Evolutionary conservation across 164 flowering plant genomes (phyloP).

Genomic region (grape (Vitis vinifera)): DNA sequence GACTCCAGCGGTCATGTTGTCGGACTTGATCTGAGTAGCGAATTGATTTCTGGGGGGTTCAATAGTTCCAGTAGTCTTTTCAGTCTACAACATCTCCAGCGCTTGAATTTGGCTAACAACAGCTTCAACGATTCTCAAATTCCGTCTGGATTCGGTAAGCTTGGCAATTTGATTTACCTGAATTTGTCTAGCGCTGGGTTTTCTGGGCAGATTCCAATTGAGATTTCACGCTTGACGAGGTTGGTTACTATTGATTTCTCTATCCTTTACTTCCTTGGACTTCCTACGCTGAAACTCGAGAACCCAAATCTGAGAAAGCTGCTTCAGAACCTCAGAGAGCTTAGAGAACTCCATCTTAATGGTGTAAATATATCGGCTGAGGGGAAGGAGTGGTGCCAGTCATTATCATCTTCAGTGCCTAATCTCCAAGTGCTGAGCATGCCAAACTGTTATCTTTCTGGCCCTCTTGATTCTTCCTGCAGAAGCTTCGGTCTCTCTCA

Average conservation of each 20-base stretch:
- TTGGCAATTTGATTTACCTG: constrained; percentile 26
- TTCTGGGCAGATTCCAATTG: constrained; percentile 12
- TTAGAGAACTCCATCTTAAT: no score
- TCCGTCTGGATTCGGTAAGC: background rate
- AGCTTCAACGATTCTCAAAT: background rate
- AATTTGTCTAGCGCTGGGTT: constrained; percentile 11
- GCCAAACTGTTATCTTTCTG: background rate
- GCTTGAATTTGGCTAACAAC: constrained; percentile 11
- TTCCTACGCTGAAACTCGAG: constrained; percentile 4
- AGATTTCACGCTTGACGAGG: background rate
- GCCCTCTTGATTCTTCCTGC: no score
- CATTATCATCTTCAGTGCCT: constrained; percentile 12
- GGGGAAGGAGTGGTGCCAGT: constrained; percentile 12
- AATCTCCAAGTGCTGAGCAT: background rate
- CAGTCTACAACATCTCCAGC: background rate
- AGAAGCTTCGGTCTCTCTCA: no score
- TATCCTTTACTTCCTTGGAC: background rate
- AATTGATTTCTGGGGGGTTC: no score
- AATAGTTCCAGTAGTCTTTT: no score
- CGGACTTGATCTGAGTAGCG: no score
- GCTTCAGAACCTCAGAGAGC: no score
- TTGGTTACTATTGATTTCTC: constrained; percentile 21
- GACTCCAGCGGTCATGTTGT: no score
- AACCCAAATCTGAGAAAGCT: background rate
- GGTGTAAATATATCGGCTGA: background rate